phyloP scores from a whole-genome alignment of 495 filamentous ascomycete genomes.

The Halenospora varia region DNA sequence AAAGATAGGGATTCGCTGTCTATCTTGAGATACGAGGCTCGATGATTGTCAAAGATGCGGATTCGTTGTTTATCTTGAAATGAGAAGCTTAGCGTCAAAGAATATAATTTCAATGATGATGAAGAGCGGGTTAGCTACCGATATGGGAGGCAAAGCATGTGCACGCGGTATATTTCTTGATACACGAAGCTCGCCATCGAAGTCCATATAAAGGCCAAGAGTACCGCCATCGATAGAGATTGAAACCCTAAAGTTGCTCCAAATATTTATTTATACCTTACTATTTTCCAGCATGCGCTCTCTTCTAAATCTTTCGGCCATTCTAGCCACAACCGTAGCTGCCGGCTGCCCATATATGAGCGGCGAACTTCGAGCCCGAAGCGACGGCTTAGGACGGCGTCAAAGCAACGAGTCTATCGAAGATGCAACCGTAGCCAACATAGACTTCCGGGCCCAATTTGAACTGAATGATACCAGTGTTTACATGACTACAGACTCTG shows the following conservation, averaged over 20 bases:
- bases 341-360: slow-evolving; percentile 16
- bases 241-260: not conserved
- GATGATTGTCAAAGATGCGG: not conserved
- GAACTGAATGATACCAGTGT: slow-evolving; percentile 59
- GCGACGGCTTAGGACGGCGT: slow-evolving; percentile 1
- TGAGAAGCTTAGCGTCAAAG: not conserved
- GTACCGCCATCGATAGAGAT: not conserved
- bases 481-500: slow-evolving; percentile 67
- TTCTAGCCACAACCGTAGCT: slow-evolving; percentile 7
- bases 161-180: too few relatives aligned
- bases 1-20: too few relatives aligned
- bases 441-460: too few relatives aligned
- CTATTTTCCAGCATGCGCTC: slow-evolving; percentile 8
- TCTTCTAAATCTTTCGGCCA: slow-evolving; percentile 1
- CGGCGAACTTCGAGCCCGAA: slow-evolving; percentile 5
- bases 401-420: slow-evolving; percentile 3
- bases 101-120: not conserved
- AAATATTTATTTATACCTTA: not conserved
- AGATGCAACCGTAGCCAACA: slow-evolving; percentile 8
- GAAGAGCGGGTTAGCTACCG: not conserved
- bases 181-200: too few relatives aligned
- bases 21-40: too few relatives aligned
- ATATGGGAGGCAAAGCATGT: too few relatives aligned
- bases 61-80: not conserved
- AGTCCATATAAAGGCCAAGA: not conserved